Base-by-base conservation (phyloP, 73 alveolate species). In the Effrenium voratum region DNA sequence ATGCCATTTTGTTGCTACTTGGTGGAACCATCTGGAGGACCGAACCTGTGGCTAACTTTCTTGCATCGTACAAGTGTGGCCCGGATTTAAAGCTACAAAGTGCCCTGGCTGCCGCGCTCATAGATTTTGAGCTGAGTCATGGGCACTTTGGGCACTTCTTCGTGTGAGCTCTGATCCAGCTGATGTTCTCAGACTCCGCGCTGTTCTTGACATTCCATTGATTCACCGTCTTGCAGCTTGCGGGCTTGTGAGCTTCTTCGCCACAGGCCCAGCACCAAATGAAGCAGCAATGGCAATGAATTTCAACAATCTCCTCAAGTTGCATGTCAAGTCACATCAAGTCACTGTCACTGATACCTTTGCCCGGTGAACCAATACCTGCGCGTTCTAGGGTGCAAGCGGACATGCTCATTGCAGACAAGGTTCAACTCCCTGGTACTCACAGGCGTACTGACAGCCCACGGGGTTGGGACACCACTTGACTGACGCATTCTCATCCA, bases 141-240 rank as follows among this genome's bases (percentile, higher is more conserved):
- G 85, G 5, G 76, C 97, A 99, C 91, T 99, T 99, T 34, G 99
- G 99, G 87, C 99, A 99, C 93, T 99, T 99, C 98, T 99, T 99
- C n/a, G 99, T 99, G 99, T 99, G 99, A 24, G 99, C 99, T 38
- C 94, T 98, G 80, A 99, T 96, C 99, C 99, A 99, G 93, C 99
- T 99, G 91, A 99, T 93, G 99, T 99, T 99, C 87, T 99, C 99
- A 40, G 99, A 99, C 79, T 99, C 99, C 57, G 99, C 99, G 82
- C 99, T 94, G 92, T 99, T 99, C 99, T 99, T 99, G 88, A 86
- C 94, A 46, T 98, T 99, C 99, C 99, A 99, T 75, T 83, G 66
- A 83, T 97, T 93, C 43, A 99, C 97, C 15, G 92, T 55, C 90
- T 73, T 43, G 91, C 92, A 73, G 47, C 96, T 63, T 40, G 99